phyloP scores from a whole-genome alignment of 805 yeast genomes.

The Maudiozyma pseudohumilis region DNA sequence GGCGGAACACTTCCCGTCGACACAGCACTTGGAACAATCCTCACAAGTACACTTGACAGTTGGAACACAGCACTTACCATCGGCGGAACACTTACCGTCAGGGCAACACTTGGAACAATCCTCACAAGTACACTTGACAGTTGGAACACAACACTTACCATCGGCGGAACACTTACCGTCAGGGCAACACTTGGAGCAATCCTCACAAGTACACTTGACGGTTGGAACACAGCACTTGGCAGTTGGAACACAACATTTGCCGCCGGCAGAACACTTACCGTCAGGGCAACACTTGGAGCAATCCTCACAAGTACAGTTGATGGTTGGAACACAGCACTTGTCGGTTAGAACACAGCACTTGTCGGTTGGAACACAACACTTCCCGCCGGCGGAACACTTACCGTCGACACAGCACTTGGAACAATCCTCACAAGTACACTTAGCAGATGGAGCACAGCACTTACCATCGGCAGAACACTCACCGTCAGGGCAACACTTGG shows the following conservation, averaged over 20 bases:
- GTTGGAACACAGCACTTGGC: neutral
- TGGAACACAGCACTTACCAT: constrained; percentile 1
- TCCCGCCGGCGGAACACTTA: neutral
- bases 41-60: neutral
- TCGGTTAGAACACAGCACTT: neutral
- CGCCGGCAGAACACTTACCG: neutral
- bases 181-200: neutral
- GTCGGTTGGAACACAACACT: neutral
- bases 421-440: too few species aligned
- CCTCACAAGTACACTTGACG: neutral
- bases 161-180: neutral
- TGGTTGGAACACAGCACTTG: too few species aligned
- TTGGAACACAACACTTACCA: neutral
- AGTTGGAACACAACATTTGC: neutral
- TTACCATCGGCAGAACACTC: neutral
- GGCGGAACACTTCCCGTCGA: neutral
- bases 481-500: neutral
- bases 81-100: neutral
- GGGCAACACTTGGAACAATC: neutral
- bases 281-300: neutral
- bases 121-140: neutral
- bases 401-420: neutral
- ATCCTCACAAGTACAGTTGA: neutral
- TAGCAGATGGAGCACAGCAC: neutral
- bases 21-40: neutral